Evolutionary conservation across 1,284 basidiomycete species (phyloP), one percentile per base, ranked within the genome.

Genomic region (Filobasidium uniguttulatum): DNA sequence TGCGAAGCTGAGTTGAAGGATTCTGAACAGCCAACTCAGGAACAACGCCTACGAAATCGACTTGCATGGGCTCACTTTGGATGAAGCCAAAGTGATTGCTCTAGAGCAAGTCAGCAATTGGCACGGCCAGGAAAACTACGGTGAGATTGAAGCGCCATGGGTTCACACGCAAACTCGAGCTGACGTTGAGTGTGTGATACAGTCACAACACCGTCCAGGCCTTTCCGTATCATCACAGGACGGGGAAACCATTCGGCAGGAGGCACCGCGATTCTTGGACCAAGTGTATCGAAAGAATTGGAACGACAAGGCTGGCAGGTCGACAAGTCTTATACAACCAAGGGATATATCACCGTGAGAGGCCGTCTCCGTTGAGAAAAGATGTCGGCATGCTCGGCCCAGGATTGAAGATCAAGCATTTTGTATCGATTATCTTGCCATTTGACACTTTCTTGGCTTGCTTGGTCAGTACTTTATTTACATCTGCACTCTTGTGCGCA

Each of bases 241-340:
- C 62, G 63, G 12, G 68, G 68, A 12, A 59, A 60, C 26, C 68
- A 70, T 56, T 65, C 62, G 14, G 60, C 57, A 0, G 62, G 63
- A 15, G 45, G 59, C 8, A 51, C 52, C 25, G 66, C 63, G 15
- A 65, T 70, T 15, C 52, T 70, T 3, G 63, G 65, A 0, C 68
- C 68, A 4, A 63, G 62, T 7, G 62, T 70, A 7, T 56, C 59
- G 1, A 54, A 50, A 15, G 55, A 56, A 5, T 47, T 69, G 25
- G 60, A 64, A n/a, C 49, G 48, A 9, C 56, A 52, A n/a, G 66
- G 65, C 9, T 69, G 65, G 64, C 55, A 56, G 30, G 59, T 67
- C 14, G 61, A 64, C 31, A 52, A 59, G 52, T 63, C 61, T 6
- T 55, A 59, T 38, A 40, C 47, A 19, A 51, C 54, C 17, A 54